Conservation (phyloP, 441 rosid genomes). For the Adansonia rubrostipa region DNA sequence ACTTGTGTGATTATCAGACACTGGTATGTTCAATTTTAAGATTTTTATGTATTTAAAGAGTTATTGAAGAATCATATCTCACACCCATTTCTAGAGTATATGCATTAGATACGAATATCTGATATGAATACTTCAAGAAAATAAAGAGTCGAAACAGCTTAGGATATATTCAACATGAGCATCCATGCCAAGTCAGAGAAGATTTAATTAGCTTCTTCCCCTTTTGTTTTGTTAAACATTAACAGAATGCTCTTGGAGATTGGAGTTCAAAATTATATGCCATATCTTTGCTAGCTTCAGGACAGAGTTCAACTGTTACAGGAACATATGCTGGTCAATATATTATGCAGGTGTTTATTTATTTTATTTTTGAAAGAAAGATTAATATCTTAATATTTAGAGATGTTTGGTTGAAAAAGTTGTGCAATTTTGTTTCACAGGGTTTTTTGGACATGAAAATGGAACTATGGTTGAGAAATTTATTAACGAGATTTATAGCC, state of each 20-base stretch:
- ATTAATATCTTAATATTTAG: not conserved
- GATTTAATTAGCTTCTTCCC: not conserved
- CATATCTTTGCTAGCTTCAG: constrained; percentile 8
- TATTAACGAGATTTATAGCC: not conserved
- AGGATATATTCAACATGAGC: too few relatives aligned
- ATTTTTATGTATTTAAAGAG: too few relatives aligned
- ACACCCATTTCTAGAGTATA: too few relatives aligned
- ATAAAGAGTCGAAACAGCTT: too few relatives aligned
- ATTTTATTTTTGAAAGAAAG: not conserved
- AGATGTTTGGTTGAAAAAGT: not conserved
- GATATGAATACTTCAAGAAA: too few relatives aligned
- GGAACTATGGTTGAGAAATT: constrained; percentile 12
- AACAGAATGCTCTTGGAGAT: not conserved
- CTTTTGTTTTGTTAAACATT: not conserved
- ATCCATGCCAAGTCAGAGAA: too few relatives aligned
- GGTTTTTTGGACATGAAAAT: constrained; percentile 6
- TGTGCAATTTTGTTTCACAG: not conserved
- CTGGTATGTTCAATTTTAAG: too few relatives aligned
- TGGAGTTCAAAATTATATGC: constrained; percentile 11
- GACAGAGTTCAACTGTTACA: constrained; percentile 19
- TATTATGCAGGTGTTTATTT: not conserved
- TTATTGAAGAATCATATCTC: too few relatives aligned
- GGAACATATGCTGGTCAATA: constrained; percentile 15
- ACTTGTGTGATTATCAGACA: too few relatives aligned
- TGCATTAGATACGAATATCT: too few relatives aligned